Percentiles rank a stretch among this genome's conserved stretches.
Conservation (phyloP, 148 eudicot species). For the Pharnaceum exiguum region DNA sequence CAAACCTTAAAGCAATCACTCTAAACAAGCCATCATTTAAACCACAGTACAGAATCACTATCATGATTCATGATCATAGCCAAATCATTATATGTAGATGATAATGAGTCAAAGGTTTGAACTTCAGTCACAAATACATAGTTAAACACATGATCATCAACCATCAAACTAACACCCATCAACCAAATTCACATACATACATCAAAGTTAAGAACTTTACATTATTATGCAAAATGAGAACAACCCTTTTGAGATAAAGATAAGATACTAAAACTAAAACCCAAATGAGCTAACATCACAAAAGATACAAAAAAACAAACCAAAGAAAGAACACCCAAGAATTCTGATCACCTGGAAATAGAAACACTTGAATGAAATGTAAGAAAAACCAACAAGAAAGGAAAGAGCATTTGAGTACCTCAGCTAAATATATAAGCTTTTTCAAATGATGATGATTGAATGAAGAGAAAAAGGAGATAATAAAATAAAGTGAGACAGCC, state of each 20-base stretch:
- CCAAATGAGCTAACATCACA: neutral
- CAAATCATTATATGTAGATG: no score
- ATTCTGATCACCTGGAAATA: constrained; percentile 17
- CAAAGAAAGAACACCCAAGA: no score
- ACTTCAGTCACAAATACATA: no score
- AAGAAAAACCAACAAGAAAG: constrained; percentile 13
- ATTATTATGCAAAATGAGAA: neutral
- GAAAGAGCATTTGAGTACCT: constrained; percentile 15
- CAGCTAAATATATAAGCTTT: neutral
- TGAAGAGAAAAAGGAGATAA: neutral
- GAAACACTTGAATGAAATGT: neutral
- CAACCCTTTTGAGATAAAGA: neutral
- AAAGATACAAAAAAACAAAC: constrained; percentile 12
- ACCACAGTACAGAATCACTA: no score
- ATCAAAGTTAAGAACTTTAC: no score
- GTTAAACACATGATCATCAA: no score
- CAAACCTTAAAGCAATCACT: neutral
- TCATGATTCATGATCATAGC: no score
- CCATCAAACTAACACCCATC: no score
- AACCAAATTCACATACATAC: no score
- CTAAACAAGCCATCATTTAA: no score
- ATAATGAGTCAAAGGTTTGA: no score
- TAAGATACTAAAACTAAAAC: neutral
- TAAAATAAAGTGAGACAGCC: constrained; percentile 21
- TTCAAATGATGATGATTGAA: neutral